Base-by-base conservation (phyloP, 2,329 filamentous ascomycete genomes). In the Aureobasidium sp. region DNA sequence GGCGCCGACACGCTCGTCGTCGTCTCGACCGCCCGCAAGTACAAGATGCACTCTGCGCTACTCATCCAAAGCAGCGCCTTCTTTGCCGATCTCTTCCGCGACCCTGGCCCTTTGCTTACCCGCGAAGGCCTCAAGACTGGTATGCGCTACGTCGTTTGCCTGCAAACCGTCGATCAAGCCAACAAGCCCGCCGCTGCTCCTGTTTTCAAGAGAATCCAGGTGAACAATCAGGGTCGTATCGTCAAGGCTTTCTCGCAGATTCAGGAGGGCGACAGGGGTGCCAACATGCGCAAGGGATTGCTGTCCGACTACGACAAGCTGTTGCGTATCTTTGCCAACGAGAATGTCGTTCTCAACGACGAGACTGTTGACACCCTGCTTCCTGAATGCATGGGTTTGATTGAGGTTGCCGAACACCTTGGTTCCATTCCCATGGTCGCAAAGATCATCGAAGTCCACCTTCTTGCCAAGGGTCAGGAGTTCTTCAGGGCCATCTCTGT, bases 381-480 rank as follows among this genome's bases (percentile, higher is more conserved):
- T n/a, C 53, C 59, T 2, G 68, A 70, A 39, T 70, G 70, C 17
- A 61, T 71, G 27, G 64, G 66, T 4, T 63, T 78, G 7, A 63
- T 74, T 40, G 63, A 71, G 12, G 69, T 75, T 11, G 73, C 73
- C 1, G 73, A 77, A 54, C 71, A 72, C 40, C 68, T 79, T 3
- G 65, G 69, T 14, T 71, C 73, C 34, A 50, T 63, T 27, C 60
- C 64, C 12, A 59, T 71, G 42, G 65, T 80, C 55, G 67, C 68
- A 42, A 70, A 71, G 22, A 63, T 69, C 3, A 69, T 79, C 55
- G 74, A 77, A 54, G 68, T 72, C 30, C 70, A 72, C 1, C 69
- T 79, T 2, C 62, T 77, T 51, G 69, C 70, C 45, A 70, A 73
- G 29, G 73, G 72, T 17, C 73, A 76, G 56, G 59, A 63, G 5